These are phyloP conservation scores for Primulina huaijiensis DNA, from an alignment of 257 asterid species.

Conservation along the genomic window DNA sequence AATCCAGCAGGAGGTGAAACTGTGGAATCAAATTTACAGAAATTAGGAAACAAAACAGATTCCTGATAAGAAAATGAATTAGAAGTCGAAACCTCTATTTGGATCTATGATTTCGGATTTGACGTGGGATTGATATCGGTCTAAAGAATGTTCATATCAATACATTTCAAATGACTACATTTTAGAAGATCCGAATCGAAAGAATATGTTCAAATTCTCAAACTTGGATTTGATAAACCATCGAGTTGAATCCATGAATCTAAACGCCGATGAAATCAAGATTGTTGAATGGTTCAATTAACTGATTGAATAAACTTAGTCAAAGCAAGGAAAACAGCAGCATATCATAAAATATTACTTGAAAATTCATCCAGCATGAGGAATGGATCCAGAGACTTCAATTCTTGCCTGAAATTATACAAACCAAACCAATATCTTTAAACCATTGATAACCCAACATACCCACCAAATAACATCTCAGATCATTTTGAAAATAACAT, in stretches of 20 bases:
- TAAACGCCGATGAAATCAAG: background rate
- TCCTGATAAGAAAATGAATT: background rate
- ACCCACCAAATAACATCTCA: background rate
- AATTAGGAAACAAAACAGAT: background rate
- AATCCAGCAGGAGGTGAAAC: slow-evolving; percentile 96
- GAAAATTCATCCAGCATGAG: slow-evolving; percentile 83
- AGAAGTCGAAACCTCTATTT: background rate
- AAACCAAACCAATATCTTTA: slow-evolving; percentile 4
- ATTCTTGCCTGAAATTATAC: slow-evolving; percentile 59
- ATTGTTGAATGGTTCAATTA: background rate
- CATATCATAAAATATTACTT: slow-evolving; percentile 36
- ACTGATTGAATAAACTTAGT: background rate
- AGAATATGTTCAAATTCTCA: too few species aligned
- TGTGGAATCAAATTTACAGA: slow-evolving; percentile 28
- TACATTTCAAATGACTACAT: background rate
- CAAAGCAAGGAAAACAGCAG: background rate
- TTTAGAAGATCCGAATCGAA: background rate
- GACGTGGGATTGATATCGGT: background rate
- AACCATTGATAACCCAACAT: background rate
- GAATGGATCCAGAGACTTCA: slow-evolving; percentile 82
- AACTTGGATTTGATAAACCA: too few species aligned
- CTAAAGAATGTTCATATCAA: background rate
- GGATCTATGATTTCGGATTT: background rate
- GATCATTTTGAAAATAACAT: background rate
- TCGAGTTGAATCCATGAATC: background rate